These are phyloP conservation scores for Seiridium cupressi DNA, from an alignment of 2,329 filamentous ascomycete genomes.

Conservation along the genomic window DNA sequence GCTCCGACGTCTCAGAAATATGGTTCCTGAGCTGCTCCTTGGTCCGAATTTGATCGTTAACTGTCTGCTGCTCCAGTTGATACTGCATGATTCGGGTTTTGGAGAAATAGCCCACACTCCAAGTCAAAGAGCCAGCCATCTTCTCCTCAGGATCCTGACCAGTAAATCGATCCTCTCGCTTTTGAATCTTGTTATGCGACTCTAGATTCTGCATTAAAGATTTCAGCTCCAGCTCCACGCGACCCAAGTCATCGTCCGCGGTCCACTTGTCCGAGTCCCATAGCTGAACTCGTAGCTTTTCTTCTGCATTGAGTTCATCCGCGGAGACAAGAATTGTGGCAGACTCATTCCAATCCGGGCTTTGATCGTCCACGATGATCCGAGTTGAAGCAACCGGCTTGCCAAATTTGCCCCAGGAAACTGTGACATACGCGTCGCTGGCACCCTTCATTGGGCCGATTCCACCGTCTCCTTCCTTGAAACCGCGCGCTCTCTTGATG, in stretches of 20 bases:
- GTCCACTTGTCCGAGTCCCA: slow-evolving; percentile 75
- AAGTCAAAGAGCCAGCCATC: slow-evolving; percentile 68
- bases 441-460: slow-evolving; percentile 61
- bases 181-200: slow-evolving; percentile 59
- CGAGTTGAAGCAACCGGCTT: slow-evolving; percentile 67
- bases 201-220: slow-evolving; percentile 58
- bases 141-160: slow-evolving; percentile 63
- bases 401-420: slow-evolving; percentile 77
- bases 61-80: slow-evolving; percentile 60
- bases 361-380: slow-evolving; percentile 62
- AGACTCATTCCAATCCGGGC: slow-evolving; percentile 70
- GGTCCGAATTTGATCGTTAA: slow-evolving; percentile 54
- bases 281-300: slow-evolving; percentile 66
- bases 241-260: slow-evolving; percentile 72
- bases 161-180: slow-evolving; percentile 63
- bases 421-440: slow-evolving; percentile 69
- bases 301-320: slow-evolving; percentile 70
- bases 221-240: slow-evolving; percentile 68
- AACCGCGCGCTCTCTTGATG: slow-evolving; percentile 66
- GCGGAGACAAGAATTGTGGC: slow-evolving; percentile 67
- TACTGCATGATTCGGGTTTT: slow-evolving; percentile 63
- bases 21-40: slow-evolving; percentile 58
- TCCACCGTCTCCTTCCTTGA: slow-evolving; percentile 68
- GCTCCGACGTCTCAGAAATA: slow-evolving; percentile 51
- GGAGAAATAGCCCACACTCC: slow-evolving; percentile 70